These are phyloP conservation scores for Mortierella sp. DNA, from an alignment of 371 early-diverging fungal species.

Conservation along the genomic window DNA sequence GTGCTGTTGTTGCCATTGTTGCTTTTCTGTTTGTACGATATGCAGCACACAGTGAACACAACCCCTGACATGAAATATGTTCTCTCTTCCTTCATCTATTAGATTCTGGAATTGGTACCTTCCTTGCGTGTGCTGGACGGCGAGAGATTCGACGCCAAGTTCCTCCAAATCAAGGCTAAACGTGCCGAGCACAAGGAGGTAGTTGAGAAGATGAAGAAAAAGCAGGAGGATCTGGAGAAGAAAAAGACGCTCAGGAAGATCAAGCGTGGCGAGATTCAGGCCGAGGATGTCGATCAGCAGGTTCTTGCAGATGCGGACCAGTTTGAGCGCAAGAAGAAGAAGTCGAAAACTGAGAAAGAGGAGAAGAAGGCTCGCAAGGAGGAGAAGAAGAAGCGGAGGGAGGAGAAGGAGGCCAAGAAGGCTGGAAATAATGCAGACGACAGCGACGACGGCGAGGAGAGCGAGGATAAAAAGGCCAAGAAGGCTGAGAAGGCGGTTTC, in stretches of 20 bases:
- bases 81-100: background rate
- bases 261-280: conserved; percentile 53
- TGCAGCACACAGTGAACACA: background rate
- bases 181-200: conserved; percentile 51
- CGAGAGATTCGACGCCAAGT: conserved; percentile 86
- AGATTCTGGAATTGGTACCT: conserved; percentile 77
- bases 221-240: conserved; percentile 52
- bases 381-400: conserved; percentile 47
- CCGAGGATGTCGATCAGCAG: conserved; percentile 37
- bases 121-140: conserved; percentile 85
- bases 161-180: conserved; percentile 73
- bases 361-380: conserved; percentile 36
- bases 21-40: background rate
- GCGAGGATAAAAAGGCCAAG: conserved; percentile 22
- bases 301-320: conserved; percentile 46
- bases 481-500: conserved; percentile 20
- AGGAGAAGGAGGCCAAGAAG: conserved; percentile 39
- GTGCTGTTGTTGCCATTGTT: no score
- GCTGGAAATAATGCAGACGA: conserved; percentile 13
- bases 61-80: background rate
- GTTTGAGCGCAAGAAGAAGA: conserved; percentile 57
- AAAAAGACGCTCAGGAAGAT: conserved; percentile 52
- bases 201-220: conserved; percentile 48
- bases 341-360: conserved; percentile 42
- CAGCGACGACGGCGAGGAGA: conserved; percentile 17